These are phyloP conservation scores for Thuidium tamariscinum DNA, from an alignment of 225 moss, liverwort and hornwort species.

Conservation along the genomic window DNA sequence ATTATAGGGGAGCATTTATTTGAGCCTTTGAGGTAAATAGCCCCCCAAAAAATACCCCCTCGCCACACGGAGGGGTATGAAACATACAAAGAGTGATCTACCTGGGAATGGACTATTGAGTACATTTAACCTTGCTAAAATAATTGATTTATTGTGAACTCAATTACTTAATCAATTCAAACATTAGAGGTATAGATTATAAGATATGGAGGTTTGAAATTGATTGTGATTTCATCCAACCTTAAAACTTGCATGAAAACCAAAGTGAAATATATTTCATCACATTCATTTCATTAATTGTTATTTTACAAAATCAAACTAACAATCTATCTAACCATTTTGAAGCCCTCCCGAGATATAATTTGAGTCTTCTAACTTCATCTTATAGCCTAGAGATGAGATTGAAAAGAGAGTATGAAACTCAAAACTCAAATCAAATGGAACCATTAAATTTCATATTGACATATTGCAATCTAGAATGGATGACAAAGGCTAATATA, in stretches of 20 bases:
- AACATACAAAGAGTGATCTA: too few relatives aligned
- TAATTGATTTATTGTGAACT: not conserved
- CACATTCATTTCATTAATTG: not conserved
- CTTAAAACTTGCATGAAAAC: not conserved
- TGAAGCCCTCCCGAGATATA: fast-evolving
- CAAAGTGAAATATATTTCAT: not conserved
- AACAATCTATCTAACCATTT: not conserved
- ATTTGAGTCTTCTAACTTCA: not conserved
- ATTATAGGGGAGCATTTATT: too few relatives aligned
- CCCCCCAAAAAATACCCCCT: too few relatives aligned
- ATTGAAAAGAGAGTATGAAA: not conserved
- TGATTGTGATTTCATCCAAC: fast-evolving
- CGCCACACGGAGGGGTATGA: too few relatives aligned
- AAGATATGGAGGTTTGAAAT: not conserved
- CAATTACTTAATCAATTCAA: too few relatives aligned
- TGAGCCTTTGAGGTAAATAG: too few relatives aligned
- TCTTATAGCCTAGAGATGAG: not conserved
- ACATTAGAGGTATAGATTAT: not conserved
- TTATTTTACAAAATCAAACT: not conserved
- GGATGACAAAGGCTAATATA: fast-evolving
- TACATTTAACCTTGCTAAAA: too few relatives aligned
- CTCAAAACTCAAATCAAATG: not conserved
- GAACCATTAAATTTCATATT: not conserved
- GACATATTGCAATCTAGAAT: not conserved
- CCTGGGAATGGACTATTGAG: too few relatives aligned